phyloP scores from a whole-genome alignment of 371 early-diverging fungal genomes.

The Batkoa obscura region DNA sequence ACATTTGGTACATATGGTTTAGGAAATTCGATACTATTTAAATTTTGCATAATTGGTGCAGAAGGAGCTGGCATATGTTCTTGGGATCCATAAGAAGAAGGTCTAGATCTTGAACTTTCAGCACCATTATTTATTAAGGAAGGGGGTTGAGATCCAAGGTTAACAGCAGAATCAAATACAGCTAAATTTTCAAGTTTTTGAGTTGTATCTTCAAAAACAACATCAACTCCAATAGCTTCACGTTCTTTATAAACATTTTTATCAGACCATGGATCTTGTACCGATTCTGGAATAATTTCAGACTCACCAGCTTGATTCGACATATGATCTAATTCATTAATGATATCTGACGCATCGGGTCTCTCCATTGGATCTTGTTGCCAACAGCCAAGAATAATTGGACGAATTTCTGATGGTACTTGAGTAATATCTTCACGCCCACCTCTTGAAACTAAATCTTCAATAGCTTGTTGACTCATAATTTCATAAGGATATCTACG shows the following conservation, averaged over 20 bases:
- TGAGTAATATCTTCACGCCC: constrained; percentile 1
- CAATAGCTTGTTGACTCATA: neutral
- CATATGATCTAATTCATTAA: neutral
- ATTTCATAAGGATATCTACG: constrained; percentile 3
- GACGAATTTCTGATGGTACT: neutral
- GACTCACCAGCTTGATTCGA: neutral
- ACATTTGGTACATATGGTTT: neutral
- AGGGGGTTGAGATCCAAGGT: no score
- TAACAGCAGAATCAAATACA: neutral
- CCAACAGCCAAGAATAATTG: constrained; percentile 1
- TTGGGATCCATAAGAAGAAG: neutral
- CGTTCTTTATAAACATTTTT: neutral
- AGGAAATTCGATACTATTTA: neutral
- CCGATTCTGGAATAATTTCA: neutral
- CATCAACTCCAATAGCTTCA: neutral
- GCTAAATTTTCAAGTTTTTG: no score
- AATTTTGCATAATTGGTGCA: neutral
- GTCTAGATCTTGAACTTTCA: neutral
- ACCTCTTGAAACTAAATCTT: constrained; percentile 1
- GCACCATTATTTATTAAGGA: neutral
- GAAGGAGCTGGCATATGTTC: neutral
- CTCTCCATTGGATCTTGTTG: constrained; percentile 3
- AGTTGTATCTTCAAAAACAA: no score
- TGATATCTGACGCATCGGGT: neutral
- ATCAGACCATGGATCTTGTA: neutral